Base-by-base conservation (phyloP, 1,284 basidiomycete species). In the Acaromyces ingoldii region DNA sequence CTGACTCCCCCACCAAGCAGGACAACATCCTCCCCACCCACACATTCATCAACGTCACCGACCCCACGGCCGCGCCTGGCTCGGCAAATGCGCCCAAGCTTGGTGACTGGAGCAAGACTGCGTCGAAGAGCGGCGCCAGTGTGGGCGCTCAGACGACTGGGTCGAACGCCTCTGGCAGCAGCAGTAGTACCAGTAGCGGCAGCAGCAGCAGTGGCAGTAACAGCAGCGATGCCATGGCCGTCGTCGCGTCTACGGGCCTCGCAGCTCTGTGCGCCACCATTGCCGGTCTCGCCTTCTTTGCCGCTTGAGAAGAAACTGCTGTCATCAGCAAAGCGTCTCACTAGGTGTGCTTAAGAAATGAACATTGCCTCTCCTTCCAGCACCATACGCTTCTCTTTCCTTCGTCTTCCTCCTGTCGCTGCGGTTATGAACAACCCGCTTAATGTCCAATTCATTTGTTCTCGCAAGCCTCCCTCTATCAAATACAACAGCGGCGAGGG, bases 21-120 rank as follows among this genome's bases (percentile, higher is more conserved):
- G 25, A 41, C 41, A 43, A 31, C 26, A 49, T 50, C 28, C 29
- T 54, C 28, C 52, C 47, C 34, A 54, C 48, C 41, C 22, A 49
- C 22, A 15, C 22, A 13, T 49, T 49, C 33, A 28, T 49, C 48
- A 49, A 41, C n/a, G 48, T 49, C 11, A 41, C 31, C 26, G 33
- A 49, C 33, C 33, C 33, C 13, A 42, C 37, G 9, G 31, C 30
- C 1, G 41, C 33, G 33, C 28, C 33, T 24, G 31, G 22, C n/a
- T 28, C 25, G 25, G 15, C 10, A 11, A 21, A 47, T 25, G 42
- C 42, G 21, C 42, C 42, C 5, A 45, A 45, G 5, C 36, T 49
- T 6, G 48, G 48, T 13, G 31, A 49, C 31, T 49, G 48, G 48
- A 28, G 29, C 3, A 45, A 45, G 15, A 6, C 25, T 28, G 42